A percentile compares a stretch with the other conserved stretches of the same genome.
Evolutionary conservation across 345 rosid species (phyloP).

Genomic region (Jatropha curcas): DNA sequence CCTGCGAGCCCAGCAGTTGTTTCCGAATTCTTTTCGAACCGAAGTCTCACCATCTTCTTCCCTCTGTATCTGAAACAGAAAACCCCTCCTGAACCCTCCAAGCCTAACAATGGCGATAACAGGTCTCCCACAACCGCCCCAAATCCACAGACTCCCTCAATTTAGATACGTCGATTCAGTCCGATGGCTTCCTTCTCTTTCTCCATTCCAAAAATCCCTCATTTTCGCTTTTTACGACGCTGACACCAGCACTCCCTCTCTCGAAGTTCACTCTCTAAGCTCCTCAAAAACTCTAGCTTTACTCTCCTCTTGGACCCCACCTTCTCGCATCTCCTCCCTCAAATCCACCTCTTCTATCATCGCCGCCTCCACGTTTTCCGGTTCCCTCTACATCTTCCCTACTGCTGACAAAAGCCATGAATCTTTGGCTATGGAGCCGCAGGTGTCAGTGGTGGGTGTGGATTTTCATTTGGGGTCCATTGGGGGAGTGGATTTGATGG

Average conservation of each 20-base stretch:
- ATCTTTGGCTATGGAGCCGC: conserved; percentile 33
- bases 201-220: conserved; percentile 60
- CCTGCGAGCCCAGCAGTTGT: too few species aligned
- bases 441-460: conserved; percentile 31
- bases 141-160: conserved; percentile 57
- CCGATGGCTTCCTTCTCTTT: conserved; percentile 82
- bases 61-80: background rate
- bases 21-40: too few species aligned
- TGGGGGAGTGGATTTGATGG: conserved; percentile 66
- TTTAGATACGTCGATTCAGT: conserved; percentile 62
- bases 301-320: conserved; percentile 54
- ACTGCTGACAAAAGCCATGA: conserved; percentile 22
- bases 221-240: conserved; percentile 57
- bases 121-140: conserved; percentile 13
- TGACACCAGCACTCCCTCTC: conserved; percentile 46
- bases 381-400: conserved; percentile 59
- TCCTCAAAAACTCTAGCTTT: conserved; percentile 23
- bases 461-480: conserved; percentile 59
- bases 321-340: conserved; percentile 69
- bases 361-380: conserved; percentile 53
- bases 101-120: conserved; percentile 55
- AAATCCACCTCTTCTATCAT: conserved; percentile 40
- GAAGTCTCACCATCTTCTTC: background rate
- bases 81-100: conserved; percentile 12
- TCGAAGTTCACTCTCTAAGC: conserved; percentile 56